Conservation (phyloP, 2,329 filamentous ascomycete genomes). For the Phaeosphaeriaceae sp. region DNA sequence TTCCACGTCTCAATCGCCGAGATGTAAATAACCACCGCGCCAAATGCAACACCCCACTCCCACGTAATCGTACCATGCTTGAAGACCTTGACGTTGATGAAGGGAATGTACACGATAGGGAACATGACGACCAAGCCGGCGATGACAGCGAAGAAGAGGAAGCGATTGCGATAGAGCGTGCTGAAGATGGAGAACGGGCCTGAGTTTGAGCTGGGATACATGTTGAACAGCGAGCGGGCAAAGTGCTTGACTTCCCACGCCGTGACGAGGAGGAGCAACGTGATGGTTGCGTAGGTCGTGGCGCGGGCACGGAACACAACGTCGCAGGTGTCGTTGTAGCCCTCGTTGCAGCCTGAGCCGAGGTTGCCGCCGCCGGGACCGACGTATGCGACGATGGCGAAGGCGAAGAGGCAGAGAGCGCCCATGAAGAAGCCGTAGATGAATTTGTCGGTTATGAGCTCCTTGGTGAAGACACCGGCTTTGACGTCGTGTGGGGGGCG, state of each 20-base stretch:
- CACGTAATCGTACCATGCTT: slow-evolving; percentile 52
- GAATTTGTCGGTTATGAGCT: slow-evolving; percentile 57
- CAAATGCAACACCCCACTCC: slow-evolving; percentile 57
- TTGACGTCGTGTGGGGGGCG: slow-evolving; percentile 53
- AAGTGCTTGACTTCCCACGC: slow-evolving; percentile 59
- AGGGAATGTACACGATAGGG: slow-evolving; percentile 54
- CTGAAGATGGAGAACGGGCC: slow-evolving; percentile 45
- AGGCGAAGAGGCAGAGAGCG: slow-evolving; percentile 53
- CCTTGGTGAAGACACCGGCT: slow-evolving; percentile 54
- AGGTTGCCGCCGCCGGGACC: slow-evolving; percentile 52
- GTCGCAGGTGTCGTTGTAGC: slow-evolving; percentile 51
- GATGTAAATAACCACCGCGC: slow-evolving; percentile 50
- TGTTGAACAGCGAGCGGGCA: slow-evolving; percentile 53
- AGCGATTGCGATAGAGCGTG: slow-evolving; percentile 51
- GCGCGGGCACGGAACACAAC: slow-evolving; percentile 54
- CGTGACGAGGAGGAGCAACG: slow-evolving; percentile 54
- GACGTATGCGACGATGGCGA: slow-evolving; percentile 53
- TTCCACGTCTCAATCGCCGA: slow-evolving; percentile 55
- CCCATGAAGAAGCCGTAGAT: slow-evolving; percentile 58
- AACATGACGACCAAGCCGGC: slow-evolving; percentile 52
- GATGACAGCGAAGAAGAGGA: slow-evolving; percentile 54
- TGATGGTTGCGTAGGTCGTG: slow-evolving; percentile 55
- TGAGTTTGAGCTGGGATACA: slow-evolving; percentile 46
- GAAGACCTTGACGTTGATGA: slow-evolving; percentile 56
- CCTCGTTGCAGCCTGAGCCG: slow-evolving; percentile 54